Conservation (phyloP, 441 rosid species). For the Gossypium gossypioides region DNA sequence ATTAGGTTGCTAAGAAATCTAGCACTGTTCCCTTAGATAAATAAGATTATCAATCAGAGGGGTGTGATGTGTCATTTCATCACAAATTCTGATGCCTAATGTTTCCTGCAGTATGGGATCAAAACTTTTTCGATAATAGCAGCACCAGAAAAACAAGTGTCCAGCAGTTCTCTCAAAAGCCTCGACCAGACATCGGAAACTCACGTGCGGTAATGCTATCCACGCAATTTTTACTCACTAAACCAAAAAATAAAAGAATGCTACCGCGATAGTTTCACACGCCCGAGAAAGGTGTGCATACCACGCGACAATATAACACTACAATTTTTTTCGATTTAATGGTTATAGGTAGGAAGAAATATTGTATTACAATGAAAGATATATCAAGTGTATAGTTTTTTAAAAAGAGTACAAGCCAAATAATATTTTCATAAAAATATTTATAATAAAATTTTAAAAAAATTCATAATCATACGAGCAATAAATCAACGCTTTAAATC, state of each 20-base stretch:
- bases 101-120: background rate
- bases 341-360: too few relatives aligned
- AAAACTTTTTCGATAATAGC: background rate
- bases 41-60: background rate
- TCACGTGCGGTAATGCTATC: conserved; percentile 23
- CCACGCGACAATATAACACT: background rate
- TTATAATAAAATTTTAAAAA: too few relatives aligned
- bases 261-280: background rate
- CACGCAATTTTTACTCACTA: conserved; percentile 14
- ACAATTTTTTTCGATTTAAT: too few relatives aligned
- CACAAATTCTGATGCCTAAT: background rate
- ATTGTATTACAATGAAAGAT: background rate
- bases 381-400: background rate
- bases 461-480: too few relatives aligned
- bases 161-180: background rate
- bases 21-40: too few relatives aligned
- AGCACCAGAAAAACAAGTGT: background rate
- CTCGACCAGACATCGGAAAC: conserved; percentile 3
- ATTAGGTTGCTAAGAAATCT: background rate
- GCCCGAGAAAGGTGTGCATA: background rate
- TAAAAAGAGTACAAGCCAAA: too few relatives aligned
- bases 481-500: too few relatives aligned
- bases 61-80: background rate
- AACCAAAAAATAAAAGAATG: background rate
- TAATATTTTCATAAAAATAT: too few relatives aligned